These are phyloP conservation scores for Thinopyrum elongatum DNA, from an alignment of 176 grass and related monocot species.

Conservation along the genomic window DNA sequence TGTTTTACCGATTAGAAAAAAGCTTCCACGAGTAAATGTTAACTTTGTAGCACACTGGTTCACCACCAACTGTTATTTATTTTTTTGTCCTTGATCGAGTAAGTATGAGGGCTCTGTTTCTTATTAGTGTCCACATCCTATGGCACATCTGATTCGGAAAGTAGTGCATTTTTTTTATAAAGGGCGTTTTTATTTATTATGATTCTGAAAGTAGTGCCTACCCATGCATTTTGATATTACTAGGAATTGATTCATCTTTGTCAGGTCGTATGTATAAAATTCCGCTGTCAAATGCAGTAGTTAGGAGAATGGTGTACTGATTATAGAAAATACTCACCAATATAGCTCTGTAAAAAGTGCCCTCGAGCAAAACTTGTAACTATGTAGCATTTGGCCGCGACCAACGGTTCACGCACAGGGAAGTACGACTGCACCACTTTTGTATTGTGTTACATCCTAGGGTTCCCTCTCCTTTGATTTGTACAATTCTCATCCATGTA, in stretches of 20 bases:
- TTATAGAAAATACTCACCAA: no score
- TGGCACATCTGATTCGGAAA: background rate
- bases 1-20: background rate
- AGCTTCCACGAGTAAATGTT: background rate
- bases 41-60: background rate
- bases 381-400: no score
- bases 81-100: background rate
- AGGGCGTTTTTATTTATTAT: no score
- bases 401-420: no score
- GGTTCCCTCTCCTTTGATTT: background rate
- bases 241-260: no score
- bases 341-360: no score
- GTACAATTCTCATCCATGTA: background rate
- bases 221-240: background rate
- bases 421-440: background rate
- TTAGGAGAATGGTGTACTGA: no score
- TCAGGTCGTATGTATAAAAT: no score
- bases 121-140: background rate
- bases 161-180: background rate
- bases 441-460: background rate
- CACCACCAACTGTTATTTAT: background rate
- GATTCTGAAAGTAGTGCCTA: background rate
- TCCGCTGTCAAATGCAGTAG: no score
- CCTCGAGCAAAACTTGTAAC: no score
- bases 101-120: background rate